Evolutionary conservation across 2,329 filamentous ascomycete genomes (phyloP).

Genomic region (Colletotrichum magnum): DNA sequence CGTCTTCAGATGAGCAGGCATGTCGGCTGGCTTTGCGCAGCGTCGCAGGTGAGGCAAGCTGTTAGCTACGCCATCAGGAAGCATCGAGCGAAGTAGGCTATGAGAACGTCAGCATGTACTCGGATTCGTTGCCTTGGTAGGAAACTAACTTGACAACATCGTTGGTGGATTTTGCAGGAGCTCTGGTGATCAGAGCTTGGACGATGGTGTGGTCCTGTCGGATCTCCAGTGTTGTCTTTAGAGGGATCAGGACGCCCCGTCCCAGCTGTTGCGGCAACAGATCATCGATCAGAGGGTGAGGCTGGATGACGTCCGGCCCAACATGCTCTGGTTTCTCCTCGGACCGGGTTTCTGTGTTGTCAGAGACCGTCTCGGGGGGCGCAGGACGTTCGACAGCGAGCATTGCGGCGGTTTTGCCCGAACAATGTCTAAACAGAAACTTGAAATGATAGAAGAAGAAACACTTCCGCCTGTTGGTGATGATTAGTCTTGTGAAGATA

Average conservation of each 20-base stretch:
- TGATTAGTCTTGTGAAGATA: not conserved
- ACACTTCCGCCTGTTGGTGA: constrained; percentile 3
- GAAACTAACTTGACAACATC: constrained; percentile 77
- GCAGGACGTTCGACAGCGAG: constrained; percentile 30
- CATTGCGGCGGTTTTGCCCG: constrained; percentile 16
- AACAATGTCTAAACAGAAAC: constrained; percentile 1
- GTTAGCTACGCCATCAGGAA: constrained; percentile 73
- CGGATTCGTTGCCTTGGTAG: constrained; percentile 19
- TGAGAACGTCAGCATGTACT: constrained; percentile 46
- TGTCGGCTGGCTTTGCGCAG: constrained; percentile 79
- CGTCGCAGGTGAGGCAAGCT: constrained; percentile 80
- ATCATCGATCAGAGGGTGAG: constrained; percentile 52
- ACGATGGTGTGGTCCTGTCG: constrained; percentile 71
- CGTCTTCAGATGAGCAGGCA: constrained; percentile 76
- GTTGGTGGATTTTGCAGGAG: constrained; percentile 80
- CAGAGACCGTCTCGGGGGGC: constrained; percentile 11
- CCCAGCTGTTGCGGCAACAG: constrained; percentile 54
- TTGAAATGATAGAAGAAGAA: not conserved
- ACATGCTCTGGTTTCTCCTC: constrained; percentile 36
- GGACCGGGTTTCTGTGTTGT: constrained; percentile 21
- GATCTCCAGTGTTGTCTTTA: constrained; percentile 76
- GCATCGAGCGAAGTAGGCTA: constrained; percentile 62
- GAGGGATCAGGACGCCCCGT: constrained; percentile 69
- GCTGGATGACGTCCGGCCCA: constrained; percentile 40
- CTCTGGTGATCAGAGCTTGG: constrained; percentile 78